Evolutionary conservation across 352 stramenopile genomes (phyloP), one percentile per base, ranked within the genome.

Genomic region (Plasmopara muralis): DNA sequence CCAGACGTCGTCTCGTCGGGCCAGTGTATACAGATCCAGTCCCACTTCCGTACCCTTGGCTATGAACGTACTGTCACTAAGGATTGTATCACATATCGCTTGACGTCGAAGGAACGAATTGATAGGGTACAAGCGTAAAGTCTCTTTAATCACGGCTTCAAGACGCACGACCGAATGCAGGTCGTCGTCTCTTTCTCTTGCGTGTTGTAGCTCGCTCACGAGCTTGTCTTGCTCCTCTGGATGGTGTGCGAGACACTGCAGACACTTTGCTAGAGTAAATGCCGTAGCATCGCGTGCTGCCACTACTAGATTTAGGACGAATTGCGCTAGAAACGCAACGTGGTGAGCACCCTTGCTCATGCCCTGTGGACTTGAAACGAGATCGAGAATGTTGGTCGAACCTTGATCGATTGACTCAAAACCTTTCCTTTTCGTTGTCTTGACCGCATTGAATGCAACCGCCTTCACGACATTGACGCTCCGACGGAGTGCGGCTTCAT

Each of bases 251-350:
- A 69, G 61, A 49, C 83, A 65, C 42, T 85, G 69, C 13, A 92
- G 47, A 49, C 82, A 75, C 68, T 66, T 87, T 10, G 50, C 59
- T 9, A 93, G 34, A 1, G 70, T 77, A 43, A 77, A 64, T 0
- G 77, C 64, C 12, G 79, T 93, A 1, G 84, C 85, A 28, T 87
- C 78, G 2, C 77, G 67, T 5, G 80, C 80, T 43, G 77, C 80
- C 9, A 87, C 55, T 4, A 91, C 71, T 30, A 93, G 70, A 53
- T 71, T 79, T 16, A 94, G 52, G 25, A 85, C 66, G 30, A 92
- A 77, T 39, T 92, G 70, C 5, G 76, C 75, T 4, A 94, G 62
- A 12, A 60, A 60, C 12, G 42, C 38, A 4, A 43, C 31, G 31
- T 57, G 50, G 20, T 57, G 62, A 0, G 52, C 47, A 20, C 16